Evolutionary conservation across 495 filamentous ascomycete genomes (phyloP).

Genomic region (Lichina pygmaea): DNA sequence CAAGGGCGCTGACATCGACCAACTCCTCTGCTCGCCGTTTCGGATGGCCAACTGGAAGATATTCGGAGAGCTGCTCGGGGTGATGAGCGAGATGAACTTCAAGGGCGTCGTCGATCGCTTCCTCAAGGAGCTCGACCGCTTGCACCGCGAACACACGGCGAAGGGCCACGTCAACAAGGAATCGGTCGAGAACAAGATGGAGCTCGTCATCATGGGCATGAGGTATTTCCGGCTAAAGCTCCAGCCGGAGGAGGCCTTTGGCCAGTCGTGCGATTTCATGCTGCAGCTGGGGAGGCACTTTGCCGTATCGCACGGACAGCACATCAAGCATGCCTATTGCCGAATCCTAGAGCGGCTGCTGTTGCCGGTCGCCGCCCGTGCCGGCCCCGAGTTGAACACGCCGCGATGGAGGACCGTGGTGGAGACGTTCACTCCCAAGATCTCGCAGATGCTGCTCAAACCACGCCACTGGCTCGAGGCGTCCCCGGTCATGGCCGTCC

Average conservation of each 20-base stretch:
- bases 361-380: constrained; percentile 63
- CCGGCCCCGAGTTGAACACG: constrained; percentile 40
- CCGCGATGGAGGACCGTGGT: constrained; percentile 72
- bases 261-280: constrained; percentile 72
- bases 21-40: constrained; percentile 48
- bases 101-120: constrained; percentile 59
- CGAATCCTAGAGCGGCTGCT: constrained; percentile 66
- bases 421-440: constrained; percentile 40
- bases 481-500: constrained; percentile 58
- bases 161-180: constrained; percentile 29
- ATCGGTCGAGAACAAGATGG: constrained; percentile 42
- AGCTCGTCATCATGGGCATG: constrained; percentile 73
- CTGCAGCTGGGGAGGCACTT: constrained; percentile 56
- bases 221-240: constrained; percentile 51
- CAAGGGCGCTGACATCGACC: constrained; percentile 62
- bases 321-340: constrained; percentile 82
- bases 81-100: constrained; percentile 85
- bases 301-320: constrained; percentile 54
- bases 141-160: constrained; percentile 39
- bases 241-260: constrained; percentile 48
- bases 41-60: constrained; percentile 86
- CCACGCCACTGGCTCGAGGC: constrained; percentile 72
- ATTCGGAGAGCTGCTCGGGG: constrained; percentile 70
- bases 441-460: constrained; percentile 64
- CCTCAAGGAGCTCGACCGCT: constrained; percentile 46